Conservation (phyloP, 306 rosid species). For the Lathyrus tuberosus region DNA sequence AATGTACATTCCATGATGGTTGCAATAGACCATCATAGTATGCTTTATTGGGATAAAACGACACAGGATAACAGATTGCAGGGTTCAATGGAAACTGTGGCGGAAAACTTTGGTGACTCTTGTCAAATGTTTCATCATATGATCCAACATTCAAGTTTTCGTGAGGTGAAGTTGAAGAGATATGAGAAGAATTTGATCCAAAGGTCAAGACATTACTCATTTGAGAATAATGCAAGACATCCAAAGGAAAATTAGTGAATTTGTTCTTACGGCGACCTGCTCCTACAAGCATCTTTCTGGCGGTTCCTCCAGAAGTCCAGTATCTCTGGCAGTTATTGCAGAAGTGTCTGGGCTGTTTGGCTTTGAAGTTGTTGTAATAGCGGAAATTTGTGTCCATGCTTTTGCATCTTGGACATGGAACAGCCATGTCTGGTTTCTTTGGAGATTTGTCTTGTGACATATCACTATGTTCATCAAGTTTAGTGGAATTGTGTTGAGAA, state of each 20-base stretch:
- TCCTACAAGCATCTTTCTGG: no score
- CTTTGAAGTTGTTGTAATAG: slow-evolving; percentile 82
- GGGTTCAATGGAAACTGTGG: slow-evolving; percentile 59
- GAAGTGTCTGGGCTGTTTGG: slow-evolving; percentile 86
- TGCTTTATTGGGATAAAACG: slow-evolving; percentile 43
- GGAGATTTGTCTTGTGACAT: slow-evolving; percentile 9
- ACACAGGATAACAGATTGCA: slow-evolving; percentile 49
- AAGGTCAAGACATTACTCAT: slow-evolving; percentile 50
- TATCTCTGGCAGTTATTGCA: slow-evolving; percentile 74
- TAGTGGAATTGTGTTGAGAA: neutral
- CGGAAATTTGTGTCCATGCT: slow-evolving; percentile 91
- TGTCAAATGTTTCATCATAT: slow-evolving; percentile 41
- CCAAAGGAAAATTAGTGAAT: slow-evolving; percentile 20
- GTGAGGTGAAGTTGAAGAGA: slow-evolving; percentile 43
- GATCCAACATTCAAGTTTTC: neutral
- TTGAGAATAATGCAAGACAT: slow-evolving; percentile 54
- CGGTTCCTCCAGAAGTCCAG: no score
- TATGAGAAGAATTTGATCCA: slow-evolving; percentile 57
- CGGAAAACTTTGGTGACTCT: slow-evolving; percentile 46
- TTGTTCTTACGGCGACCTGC: slow-evolving; percentile 85
- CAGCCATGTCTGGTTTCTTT: neutral
- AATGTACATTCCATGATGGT: no score
- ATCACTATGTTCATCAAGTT: slow-evolving; percentile 6
- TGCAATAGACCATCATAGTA: neutral
- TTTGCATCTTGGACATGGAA: slow-evolving; percentile 85